phyloP scores from a whole-genome alignment of 2,329 filamentous ascomycete species.

The Beauveria varroae region DNA sequence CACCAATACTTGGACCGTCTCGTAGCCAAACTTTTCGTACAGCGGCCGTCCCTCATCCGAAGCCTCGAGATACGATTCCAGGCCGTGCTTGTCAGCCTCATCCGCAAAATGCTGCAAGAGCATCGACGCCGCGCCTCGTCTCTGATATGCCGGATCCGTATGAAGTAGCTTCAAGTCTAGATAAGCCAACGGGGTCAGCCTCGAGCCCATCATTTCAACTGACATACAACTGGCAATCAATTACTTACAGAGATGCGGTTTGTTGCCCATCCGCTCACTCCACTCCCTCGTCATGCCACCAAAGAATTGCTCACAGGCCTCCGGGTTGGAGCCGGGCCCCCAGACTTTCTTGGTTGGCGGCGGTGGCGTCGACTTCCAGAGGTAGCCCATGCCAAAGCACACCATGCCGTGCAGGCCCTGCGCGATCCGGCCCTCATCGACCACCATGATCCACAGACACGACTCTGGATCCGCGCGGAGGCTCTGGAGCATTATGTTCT shows the following conservation, averaged over 20 bases:
- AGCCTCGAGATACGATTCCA: conserved; percentile 31
- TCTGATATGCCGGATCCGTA: conserved; percentile 29
- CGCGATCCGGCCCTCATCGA: conserved; percentile 26
- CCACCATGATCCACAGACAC: conserved; percentile 28
- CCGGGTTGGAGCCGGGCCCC: conserved; percentile 24
- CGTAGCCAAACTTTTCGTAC: conserved; percentile 29
- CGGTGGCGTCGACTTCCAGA: conserved; percentile 22
- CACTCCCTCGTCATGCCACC: conserved; percentile 24
- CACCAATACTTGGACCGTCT: conserved; percentile 20
- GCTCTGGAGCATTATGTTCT: conserved; percentile 16
- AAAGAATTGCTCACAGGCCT: conserved; percentile 27
- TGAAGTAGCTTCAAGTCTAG: conserved; percentile 31
- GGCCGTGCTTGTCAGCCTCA: conserved; percentile 27
- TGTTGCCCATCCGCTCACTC: conserved; percentile 23
- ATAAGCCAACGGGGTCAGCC: neutral
- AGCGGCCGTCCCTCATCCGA: conserved; percentile 23
- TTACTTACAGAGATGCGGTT: conserved; percentile 28
- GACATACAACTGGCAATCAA: neutral
- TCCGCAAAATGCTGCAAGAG: conserved; percentile 27
- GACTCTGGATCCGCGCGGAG: conserved; percentile 19
- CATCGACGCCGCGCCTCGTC: conserved; percentile 26
- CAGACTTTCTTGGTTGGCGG: conserved; percentile 19
- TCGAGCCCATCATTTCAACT: neutral
- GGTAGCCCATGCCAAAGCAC: conserved; percentile 29
- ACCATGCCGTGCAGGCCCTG: conserved; percentile 22